Evolutionary conservation across 768 basidiomycete species (phyloP).

Genomic region (Pleurotus cornucopiae): DNA sequence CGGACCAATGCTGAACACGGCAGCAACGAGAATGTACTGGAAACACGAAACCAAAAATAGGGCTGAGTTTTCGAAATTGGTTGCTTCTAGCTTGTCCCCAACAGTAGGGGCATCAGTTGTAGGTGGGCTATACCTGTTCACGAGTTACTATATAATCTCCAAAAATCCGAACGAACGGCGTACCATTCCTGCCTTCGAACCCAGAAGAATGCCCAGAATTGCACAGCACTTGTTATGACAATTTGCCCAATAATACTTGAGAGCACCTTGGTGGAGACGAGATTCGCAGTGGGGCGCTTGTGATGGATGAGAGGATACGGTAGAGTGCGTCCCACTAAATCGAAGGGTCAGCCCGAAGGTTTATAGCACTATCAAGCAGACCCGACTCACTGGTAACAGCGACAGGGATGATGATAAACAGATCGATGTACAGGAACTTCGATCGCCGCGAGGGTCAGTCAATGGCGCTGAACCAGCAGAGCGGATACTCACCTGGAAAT

Average conservation of each 20-base stretch:
- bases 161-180: constrained; percentile 9
- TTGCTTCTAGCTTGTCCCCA: constrained; percentile 72
- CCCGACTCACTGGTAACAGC: constrained; percentile 84
- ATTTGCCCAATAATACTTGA: constrained; percentile 93
- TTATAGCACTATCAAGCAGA: background rate
- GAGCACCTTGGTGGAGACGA: constrained; percentile 94
- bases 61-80: constrained; percentile 88
- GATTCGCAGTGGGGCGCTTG: constrained; percentile 90
- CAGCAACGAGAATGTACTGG: constrained; percentile 97
- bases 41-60: constrained; percentile 95
- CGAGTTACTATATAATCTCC: background rate
- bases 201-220: constrained; percentile 89
- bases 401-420: constrained; percentile 96
- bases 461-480: constrained; percentile 3
- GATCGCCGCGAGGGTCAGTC: constrained; percentile 7
- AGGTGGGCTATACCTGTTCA: constrained; percentile 65
- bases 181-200: constrained; percentile 84
- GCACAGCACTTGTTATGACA: constrained; percentile 74
- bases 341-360: background rate
- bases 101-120: constrained; percentile 37
- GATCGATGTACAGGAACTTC: constrained; percentile 94
- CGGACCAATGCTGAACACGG: constrained; percentile 96
- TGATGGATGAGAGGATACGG: constrained; percentile 84
- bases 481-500: constrained; percentile 73
- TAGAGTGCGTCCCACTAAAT: constrained; percentile 88